These are phyloP conservation scores for Penicillium bovifimosum DNA, from an alignment of 495 filamentous ascomycete genomes.

Conservation along the genomic window DNA sequence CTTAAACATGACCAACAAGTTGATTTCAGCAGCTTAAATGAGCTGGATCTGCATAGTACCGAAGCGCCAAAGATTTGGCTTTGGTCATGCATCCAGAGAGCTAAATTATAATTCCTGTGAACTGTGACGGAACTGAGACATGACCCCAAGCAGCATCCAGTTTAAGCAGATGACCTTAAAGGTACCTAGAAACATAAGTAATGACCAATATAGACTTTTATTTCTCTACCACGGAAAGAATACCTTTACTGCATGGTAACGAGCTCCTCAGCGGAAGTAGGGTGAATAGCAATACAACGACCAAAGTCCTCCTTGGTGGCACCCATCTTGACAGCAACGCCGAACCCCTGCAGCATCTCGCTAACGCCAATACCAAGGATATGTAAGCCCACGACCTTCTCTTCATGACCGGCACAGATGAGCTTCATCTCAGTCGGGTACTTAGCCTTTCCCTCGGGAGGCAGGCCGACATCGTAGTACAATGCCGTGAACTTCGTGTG, in stretches of 20 bases:
- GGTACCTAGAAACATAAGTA: too few species aligned
- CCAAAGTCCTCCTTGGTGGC: conserved; percentile 95
- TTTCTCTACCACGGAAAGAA: too few species aligned
- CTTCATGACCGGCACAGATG: conserved; percentile 49
- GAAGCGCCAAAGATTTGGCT: too few species aligned
- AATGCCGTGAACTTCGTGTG: conserved; percentile 52
- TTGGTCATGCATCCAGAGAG: too few species aligned
- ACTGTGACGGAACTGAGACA: too few species aligned
- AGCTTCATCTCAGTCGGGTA: conserved; percentile 58
- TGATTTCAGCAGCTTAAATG: too few species aligned
- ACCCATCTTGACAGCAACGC: conserved; percentile 96
- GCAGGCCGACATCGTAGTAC: conserved; percentile 48
- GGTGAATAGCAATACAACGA: conserved; percentile 88
- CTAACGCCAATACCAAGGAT: conserved; percentile 50
- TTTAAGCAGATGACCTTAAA: too few species aligned
- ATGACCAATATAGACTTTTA: too few species aligned
- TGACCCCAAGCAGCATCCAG: too few species aligned
- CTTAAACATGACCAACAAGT: too few species aligned
- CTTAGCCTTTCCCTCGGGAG: conserved; percentile 49
- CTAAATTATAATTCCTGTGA: too few species aligned
- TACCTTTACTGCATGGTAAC: conserved; percentile 47
- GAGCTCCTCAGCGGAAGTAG: conserved; percentile 84
- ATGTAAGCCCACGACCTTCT: conserved; percentile 58
- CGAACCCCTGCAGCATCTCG: conserved; percentile 95
- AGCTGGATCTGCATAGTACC: too few species aligned